Base-by-base conservation (phyloP, 2,329 filamentous ascomycete species). In the Paramyrothecium sp. region DNA sequence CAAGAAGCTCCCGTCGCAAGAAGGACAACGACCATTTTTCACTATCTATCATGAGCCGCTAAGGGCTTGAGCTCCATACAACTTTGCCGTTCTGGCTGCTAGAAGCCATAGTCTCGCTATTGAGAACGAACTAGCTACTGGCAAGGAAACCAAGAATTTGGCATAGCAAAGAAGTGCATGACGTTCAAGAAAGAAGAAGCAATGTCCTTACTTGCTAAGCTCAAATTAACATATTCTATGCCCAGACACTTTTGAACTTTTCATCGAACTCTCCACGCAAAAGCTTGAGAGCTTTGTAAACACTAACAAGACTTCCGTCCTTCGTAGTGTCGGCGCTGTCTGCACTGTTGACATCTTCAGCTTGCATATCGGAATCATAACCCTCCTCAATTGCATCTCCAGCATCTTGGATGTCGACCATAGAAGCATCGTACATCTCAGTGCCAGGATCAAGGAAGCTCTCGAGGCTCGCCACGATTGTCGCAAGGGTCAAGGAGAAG, bases 391-490 rank as follows among this genome's bases (percentile, higher is more conserved):
- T 19, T 3, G 7, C 13, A 12, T 44, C n/a, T 5, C 38, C 38
- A 19, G n/a, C 38, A 48, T 67, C 65, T 7, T 81, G 77, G 49
- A 78, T 73, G 46, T 81, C 81, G 61, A 78, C 75, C 12, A 82
- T 65, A 2, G 63, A 56, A 2, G 67, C 60, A 17, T 62, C 65
- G 13, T 65, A 59, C 1, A 58, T 56, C 22, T 62, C 64, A 48
- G 76, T 70, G 3, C 73, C 68, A 19, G 68, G 70, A 17, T 68
- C 68, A 34, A 82, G 72, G 63, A 87, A 83, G 60, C 82, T 82
- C 7, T 78, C 78, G 2, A 90, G 69, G 51, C 82, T 86, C 0
- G 87, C 87, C 34, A 90, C 82, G 61, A 95, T 90, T 11, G 91
- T 91, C 1, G 89, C 88, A 1, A 91, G 76, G 0, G 88, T 69